phyloP scores from a whole-genome alignment of 2,329 filamentous ascomycete species.

The Fusarium sp. region DNA sequence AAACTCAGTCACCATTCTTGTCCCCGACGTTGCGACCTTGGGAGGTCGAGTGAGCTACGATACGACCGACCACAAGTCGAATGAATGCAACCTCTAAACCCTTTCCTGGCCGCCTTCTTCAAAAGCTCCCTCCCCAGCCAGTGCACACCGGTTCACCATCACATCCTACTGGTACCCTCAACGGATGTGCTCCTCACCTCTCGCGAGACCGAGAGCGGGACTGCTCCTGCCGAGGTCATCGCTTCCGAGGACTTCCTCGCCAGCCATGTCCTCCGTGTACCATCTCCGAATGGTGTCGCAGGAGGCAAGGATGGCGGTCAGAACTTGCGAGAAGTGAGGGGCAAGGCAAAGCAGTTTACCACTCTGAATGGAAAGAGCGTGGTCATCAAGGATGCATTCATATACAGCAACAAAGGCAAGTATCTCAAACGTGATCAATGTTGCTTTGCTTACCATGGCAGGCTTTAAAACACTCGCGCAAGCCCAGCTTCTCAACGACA shows the following conservation, averaged over 20 bases:
- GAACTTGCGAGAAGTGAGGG: conserved; percentile 83
- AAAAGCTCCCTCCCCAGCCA: conserved; percentile 91
- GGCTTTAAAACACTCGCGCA: conserved; percentile 93
- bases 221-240: conserved; percentile 80
- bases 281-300: conserved; percentile 59
- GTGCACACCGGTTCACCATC: conserved; percentile 90
- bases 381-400: conserved; percentile 89
- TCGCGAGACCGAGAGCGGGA: conserved; percentile 86
- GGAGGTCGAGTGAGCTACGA: conserved; percentile 44
- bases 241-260: conserved; percentile 93
- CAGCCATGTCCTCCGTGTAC: conserved; percentile 94
- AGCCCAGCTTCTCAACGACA: conserved; percentile 84
- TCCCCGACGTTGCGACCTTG: conserved; percentile 35
- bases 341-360: conserved; percentile 92
- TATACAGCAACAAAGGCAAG: conserved; percentile 95
- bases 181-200: conserved; percentile 90
- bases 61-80: conserved; percentile 47
- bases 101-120: conserved; percentile 98
- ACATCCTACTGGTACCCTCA: conserved; percentile 91
- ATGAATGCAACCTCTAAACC: conserved; percentile 96
- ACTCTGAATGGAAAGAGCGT: conserved; percentile 93
- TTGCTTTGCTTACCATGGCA: conserved; percentile 51
- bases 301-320: conserved; percentile 65
- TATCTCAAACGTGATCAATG: neutral
- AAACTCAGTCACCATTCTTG: conserved; percentile 19